These are phyloP conservation scores for Durusdinium trenchii DNA, from an alignment of 73 alveolate species.

Conservation along the genomic window DNA sequence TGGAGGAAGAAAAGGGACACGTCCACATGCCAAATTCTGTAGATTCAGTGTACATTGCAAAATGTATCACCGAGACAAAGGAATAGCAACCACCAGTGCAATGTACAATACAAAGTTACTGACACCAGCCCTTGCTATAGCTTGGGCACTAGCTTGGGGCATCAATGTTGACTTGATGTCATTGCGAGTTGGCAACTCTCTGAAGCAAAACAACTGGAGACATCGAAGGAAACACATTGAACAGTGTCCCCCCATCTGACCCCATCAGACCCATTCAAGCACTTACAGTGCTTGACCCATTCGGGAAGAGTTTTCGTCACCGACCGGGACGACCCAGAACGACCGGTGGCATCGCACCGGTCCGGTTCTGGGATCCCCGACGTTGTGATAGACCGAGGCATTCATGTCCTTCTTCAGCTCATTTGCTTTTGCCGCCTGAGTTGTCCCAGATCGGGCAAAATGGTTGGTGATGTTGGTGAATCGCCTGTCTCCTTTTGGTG, in stretches of 20 bases:
- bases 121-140: not conserved
- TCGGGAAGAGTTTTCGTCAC: too few relatives aligned
- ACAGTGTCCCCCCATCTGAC: not conserved
- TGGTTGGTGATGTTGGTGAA: too few relatives aligned
- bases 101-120: not conserved
- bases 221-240: not conserved
- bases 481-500: too few relatives aligned
- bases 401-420: slow-evolving; percentile 12
- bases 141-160: not conserved
- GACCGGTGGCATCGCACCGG: not conserved
- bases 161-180: not conserved
- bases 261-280: not conserved
- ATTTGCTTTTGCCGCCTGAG: too few relatives aligned
- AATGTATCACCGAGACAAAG: not conserved
- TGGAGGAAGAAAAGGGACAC: too few relatives aligned
- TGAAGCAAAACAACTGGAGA: too few relatives aligned
- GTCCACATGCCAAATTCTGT: too few relatives aligned
- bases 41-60: not conserved
- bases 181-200: not conserved
- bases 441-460: too few relatives aligned
- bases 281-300: too few relatives aligned
- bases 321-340: too few relatives aligned
- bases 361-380: not conserved
- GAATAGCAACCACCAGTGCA: not conserved
- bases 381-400: not conserved